Evolutionary conservation across 441 rosid genomes (phyloP).

Genomic region (Adansonia gregorii): DNA sequence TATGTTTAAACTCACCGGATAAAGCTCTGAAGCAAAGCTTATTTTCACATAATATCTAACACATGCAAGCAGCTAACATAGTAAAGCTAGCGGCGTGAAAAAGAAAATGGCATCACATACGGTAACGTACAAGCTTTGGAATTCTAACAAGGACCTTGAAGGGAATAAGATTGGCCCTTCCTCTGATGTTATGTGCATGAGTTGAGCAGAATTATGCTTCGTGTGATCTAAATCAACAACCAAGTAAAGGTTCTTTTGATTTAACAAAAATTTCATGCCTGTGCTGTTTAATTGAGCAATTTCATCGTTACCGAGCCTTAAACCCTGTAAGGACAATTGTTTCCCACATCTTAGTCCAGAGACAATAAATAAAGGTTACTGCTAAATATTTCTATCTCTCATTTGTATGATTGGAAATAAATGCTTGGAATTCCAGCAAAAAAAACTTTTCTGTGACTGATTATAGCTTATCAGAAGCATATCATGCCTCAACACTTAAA

Average conservation of each 20-base stretch:
- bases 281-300: conserved; percentile 59
- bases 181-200: conserved; percentile 55
- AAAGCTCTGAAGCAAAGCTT: not conserved
- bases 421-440: not conserved
- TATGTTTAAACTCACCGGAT: not conserved
- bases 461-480: not conserved
- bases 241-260: conserved; percentile 65
- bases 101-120: not conserved
- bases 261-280: conserved; percentile 59
- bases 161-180: conserved; percentile 66
- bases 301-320: conserved; percentile 74
- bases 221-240: conserved; percentile 95
- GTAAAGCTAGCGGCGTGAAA: not conserved
- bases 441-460: not conserved
- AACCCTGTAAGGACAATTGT: conserved; percentile 54
- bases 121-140: not conserved
- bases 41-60: not conserved
- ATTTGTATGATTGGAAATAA: not conserved
- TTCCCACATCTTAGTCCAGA: conserved; percentile 23
- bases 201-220: conserved; percentile 73
- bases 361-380: conserved; percentile 13
- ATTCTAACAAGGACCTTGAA: conserved; percentile 54
- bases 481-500: not conserved
- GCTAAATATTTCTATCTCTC: not conserved
- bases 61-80: not conserved